Evolutionary conservation across 169 alveolate species (phyloP).

Genomic region (Plasmodium falciparum): DNA sequence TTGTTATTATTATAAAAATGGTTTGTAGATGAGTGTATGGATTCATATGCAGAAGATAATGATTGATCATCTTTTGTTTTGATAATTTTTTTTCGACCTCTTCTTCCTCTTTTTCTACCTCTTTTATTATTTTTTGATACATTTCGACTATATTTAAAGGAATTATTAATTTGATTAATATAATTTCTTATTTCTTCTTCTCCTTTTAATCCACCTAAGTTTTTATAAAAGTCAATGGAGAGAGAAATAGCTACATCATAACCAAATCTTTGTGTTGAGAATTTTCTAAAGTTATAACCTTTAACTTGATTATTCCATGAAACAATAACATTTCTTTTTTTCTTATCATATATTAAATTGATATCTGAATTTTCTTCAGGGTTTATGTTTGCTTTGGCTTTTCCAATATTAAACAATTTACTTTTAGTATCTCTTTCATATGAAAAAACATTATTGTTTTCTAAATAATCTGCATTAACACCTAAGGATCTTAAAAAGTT

Average conservation of each 20-base stretch:
- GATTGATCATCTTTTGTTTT: no score
- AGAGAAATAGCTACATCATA: slow-evolving; percentile 52
- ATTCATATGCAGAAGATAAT: no score
- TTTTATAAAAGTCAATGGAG: slow-evolving; percentile 61
- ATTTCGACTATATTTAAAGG: slow-evolving; percentile 31
- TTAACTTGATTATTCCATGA: slow-evolving; percentile 54
- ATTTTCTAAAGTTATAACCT: slow-evolving; percentile 49
- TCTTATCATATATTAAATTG: slow-evolving; percentile 30
- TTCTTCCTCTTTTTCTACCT: neutral
- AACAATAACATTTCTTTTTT: slow-evolving; percentile 60
- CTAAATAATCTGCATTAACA: slow-evolving; percentile 47
- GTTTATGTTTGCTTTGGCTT: slow-evolving; percentile 3
- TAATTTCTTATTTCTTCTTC: slow-evolving; percentile 66
- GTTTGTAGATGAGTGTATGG: no score
- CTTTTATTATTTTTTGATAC: slow-evolving; percentile 28
- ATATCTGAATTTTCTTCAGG: slow-evolving; percentile 47
- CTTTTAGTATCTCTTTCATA: slow-evolving; percentile 56
- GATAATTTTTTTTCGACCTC: neutral
- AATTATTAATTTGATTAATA: slow-evolving; percentile 34
- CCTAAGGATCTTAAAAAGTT: slow-evolving; percentile 54
- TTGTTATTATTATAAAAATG: slow-evolving; percentile 11
- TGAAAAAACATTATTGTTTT: slow-evolving; percentile 49
- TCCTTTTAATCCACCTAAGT: slow-evolving; percentile 51
- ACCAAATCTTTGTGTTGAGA: slow-evolving; percentile 70
- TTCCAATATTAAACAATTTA: slow-evolving; percentile 24